Percentiles rank a stretch among this genome's conserved stretches.
phyloP scores from a whole-genome alignment of 495 filamentous ascomycete species.

The Daldinia vernicosa region DNA sequence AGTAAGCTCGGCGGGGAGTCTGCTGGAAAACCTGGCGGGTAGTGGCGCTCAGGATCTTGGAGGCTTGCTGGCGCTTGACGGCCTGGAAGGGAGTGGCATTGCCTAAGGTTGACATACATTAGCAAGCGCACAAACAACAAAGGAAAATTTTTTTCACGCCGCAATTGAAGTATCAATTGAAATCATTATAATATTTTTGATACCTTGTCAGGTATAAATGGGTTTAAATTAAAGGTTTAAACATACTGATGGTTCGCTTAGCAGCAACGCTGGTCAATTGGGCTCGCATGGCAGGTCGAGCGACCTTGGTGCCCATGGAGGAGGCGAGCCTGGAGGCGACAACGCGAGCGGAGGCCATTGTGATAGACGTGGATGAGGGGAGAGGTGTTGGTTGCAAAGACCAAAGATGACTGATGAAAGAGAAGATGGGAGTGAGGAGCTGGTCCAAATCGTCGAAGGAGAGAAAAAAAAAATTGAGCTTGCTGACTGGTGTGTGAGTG shows the following conservation, averaged over 20 bases:
- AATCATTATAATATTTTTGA: constrained; percentile 13
- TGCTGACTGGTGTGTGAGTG: constrained; percentile 49
- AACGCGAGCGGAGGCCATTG: constrained; percentile 78
- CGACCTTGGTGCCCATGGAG: constrained; percentile 78
- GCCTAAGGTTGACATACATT: constrained; percentile 46
- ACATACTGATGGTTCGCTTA: constrained; percentile 75
- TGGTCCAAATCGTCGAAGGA: constrained; percentile 46
- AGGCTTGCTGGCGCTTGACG: constrained; percentile 73
- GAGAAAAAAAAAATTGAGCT: constrained; percentile 49
- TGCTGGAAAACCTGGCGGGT: constrained; percentile 71
- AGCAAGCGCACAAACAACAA: constrained; percentile 32
- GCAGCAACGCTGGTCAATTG: constrained; percentile 64
- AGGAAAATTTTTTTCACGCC: constrained; percentile 24
- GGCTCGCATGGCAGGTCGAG: constrained; percentile 72
- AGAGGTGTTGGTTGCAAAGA: constrained; percentile 52
- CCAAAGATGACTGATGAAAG: constrained; percentile 47
- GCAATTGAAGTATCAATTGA: constrained; percentile 17
- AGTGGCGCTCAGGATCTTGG: constrained; percentile 70
- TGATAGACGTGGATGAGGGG: constrained; percentile 58
- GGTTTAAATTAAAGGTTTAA: constrained; percentile 15
- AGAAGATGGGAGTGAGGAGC: constrained; percentile 39
- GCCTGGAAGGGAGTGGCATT: constrained; percentile 64
- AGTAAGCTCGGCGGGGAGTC: constrained; percentile 74
- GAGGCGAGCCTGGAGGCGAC: constrained; percentile 71
- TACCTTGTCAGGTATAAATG: constrained; percentile 12